Evolutionary conservation across 129 eudicot genomes (phyloP).

Genomic region (Sambucus nigra): DNA sequence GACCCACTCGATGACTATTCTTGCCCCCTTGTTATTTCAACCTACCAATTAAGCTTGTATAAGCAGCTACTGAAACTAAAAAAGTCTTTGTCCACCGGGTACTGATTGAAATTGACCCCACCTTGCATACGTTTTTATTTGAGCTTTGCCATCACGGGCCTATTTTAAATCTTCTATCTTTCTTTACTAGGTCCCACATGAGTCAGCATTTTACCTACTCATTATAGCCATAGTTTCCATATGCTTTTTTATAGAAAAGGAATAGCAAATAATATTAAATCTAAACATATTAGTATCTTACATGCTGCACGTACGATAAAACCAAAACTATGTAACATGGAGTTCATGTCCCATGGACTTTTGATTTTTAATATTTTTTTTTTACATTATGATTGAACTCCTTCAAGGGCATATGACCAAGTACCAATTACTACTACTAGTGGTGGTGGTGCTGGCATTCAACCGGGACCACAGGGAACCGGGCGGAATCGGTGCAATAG

Average conservation of each 20-base stretch:
- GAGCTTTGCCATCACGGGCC: slow-evolving; percentile 2
- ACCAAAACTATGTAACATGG: slow-evolving; percentile 9
- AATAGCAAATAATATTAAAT: neutral
- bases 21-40: neutral
- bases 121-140: neutral
- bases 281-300: slow-evolving; percentile 3
- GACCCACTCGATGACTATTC: neutral
- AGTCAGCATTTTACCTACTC: neutral
- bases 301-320: neutral
- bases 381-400: slow-evolving; percentile 10
- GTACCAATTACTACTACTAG: slow-evolving; percentile 10
- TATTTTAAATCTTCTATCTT: neutral
- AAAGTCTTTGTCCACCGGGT: neutral
- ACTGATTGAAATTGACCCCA: neutral
- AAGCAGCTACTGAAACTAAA: neutral
- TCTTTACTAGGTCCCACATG: neutral
- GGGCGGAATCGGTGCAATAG: slow-evolving; percentile 52
- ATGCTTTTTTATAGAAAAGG: neutral
- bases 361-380: neutral
- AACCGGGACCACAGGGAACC: slow-evolving; percentile 54
- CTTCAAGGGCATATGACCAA: slow-evolving; percentile 10
- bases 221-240: neutral
- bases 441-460: slow-evolving; percentile 84
- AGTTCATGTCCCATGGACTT: slow-evolving; percentile 8
- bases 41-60: neutral